Base-by-base conservation (phyloP, 768 basidiomycete genomes). In the Russula lepida region DNA sequence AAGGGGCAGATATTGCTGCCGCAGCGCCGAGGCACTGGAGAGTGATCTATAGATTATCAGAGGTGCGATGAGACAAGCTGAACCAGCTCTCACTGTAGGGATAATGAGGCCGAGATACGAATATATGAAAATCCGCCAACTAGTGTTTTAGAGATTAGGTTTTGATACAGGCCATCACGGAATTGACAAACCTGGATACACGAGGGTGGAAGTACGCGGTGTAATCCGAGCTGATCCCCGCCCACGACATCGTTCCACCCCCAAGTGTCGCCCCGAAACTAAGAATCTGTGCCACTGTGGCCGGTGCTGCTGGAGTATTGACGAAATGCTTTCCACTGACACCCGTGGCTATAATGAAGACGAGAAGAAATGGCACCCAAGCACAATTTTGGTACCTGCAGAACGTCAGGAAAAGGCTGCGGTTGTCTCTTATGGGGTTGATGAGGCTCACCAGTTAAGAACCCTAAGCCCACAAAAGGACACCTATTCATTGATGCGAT, bases 331-430 rank as follows among this genome's bases (percentile, higher is more conserved):
- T 85, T 0, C 85, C 89, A 0, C 88, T 83, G 19, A 89, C 76
- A 3, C 86, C 89, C 13, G 88, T 72, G 5, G 82, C 83, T 54
- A 92, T 79, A 37, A 90, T 64, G 70, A 85, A 91, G 7, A 84
- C 81, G 54, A 92, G 73, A 23, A 89, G 68, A 19, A 90, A 81
- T 0, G 91, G 91, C 17, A 91, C 77, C 89, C 90, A 92, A 2
- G 85, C 76, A 1, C 86, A 60, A 9, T 83, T 79, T 67, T 90
- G 88, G 66, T 88, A 92, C 85, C 88, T 76, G 75, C 50, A 57
- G 35, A 17, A 13, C 57, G n/a, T 19, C 2, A 48, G 19, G 49
- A 4, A 49, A 49, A 25, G 8, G 25, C 47, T 23, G 13, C 25
- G 43, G 9, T 1, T 27, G 25, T 32, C 19, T 7, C 23, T 4